Percentiles rank a stretch among this genome's conserved stretches.
phyloP scores from a whole-genome alignment of 2,329 filamentous ascomycete species.

The Macrophomina tecta region DNA sequence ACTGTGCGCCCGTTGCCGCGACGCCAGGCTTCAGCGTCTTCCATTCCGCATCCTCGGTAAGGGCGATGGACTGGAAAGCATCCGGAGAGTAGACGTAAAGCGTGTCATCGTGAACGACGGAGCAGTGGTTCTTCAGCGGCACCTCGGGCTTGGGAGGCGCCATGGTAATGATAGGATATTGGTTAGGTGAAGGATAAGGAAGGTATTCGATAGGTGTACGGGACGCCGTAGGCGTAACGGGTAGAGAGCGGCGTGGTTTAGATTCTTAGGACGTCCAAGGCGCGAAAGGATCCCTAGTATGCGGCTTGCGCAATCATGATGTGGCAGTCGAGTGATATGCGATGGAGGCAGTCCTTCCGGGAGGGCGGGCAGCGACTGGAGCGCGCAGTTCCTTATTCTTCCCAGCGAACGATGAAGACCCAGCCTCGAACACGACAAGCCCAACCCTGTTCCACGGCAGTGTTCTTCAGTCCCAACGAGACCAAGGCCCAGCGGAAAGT shows the following conservation, averaged over 20 bases:
- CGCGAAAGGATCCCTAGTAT: slow-evolving; percentile 18
- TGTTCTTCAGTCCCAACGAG: neutral
- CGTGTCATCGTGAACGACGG: slow-evolving; percentile 78
- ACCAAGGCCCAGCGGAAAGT: neutral
- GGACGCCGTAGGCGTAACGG: neutral
- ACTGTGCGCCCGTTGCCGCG: slow-evolving; percentile 75
- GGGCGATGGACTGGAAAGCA: slow-evolving; percentile 75
- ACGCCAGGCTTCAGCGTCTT: slow-evolving; percentile 67
- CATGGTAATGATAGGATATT: slow-evolving; percentile 57
- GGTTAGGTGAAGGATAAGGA: neutral
- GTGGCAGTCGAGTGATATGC: neutral
- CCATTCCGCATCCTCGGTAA: slow-evolving; percentile 77
- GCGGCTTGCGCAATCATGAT: slow-evolving; percentile 24
- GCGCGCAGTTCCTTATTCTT: slow-evolving; percentile 16
- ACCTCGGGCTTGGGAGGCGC: slow-evolving; percentile 72
- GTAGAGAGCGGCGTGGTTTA: slow-evolving; percentile 16
- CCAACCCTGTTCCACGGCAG: neutral
- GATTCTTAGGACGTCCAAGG: slow-evolving; percentile 16
- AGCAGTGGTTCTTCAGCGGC: slow-evolving; percentile 78
- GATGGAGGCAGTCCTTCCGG: slow-evolving; percentile 11
- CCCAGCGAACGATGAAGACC: slow-evolving; percentile 1
- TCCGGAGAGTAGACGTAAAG: slow-evolving; percentile 81
- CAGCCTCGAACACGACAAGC: slow-evolving; percentile 2
- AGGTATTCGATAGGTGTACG: neutral
- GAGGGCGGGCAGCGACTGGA: slow-evolving; percentile 8